phyloP scores from a whole-genome alignment of 768 basidiomycete genomes.

The Lentinula sp. region DNA sequence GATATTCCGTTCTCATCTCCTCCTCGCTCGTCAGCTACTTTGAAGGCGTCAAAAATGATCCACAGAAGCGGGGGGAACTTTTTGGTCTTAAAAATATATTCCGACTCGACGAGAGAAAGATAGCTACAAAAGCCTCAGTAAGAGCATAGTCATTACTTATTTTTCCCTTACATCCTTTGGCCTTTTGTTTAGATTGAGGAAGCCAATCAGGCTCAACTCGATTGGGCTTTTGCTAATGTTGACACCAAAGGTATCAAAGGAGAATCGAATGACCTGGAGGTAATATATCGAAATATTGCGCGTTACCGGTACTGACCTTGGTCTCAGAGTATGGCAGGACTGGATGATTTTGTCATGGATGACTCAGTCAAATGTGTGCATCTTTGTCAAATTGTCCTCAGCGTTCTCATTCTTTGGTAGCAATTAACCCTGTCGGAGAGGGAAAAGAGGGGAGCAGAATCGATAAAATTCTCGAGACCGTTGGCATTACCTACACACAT shows the following conservation, averaged over 20 bases:
- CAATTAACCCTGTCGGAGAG: constrained; percentile 31
- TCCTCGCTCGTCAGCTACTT: constrained; percentile 50
- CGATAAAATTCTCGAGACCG: constrained; percentile 47
- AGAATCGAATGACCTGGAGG: constrained; percentile 32
- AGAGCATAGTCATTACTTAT: constrained; percentile 14
- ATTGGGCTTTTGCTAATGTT: constrained; percentile 76
- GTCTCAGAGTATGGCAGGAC: constrained; percentile 35
- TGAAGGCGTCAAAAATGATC: constrained; percentile 77
- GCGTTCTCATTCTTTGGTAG: constrained; percentile 15
- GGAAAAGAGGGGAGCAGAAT: constrained; percentile 45
- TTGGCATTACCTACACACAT: constrained; percentile 70
- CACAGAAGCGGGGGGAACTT: constrained; percentile 68
- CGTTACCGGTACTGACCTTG: neutral
- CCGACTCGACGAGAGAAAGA: constrained; percentile 60
- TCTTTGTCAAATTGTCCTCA: neutral
- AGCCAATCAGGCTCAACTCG: constrained; percentile 66
- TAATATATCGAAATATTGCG: constrained; percentile 9
- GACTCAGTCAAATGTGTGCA: constrained; percentile 39
- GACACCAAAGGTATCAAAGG: constrained; percentile 33
- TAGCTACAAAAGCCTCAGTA: constrained; percentile 73
- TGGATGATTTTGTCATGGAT: constrained; percentile 65
- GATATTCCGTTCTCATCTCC: neutral
- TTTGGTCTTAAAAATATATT: constrained; percentile 88
- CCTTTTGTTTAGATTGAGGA: constrained; percentile 57
- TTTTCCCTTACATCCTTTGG: neutral